A percentile compares a stretch with the other conserved stretches of the same genome.
These are phyloP conservation scores for Vanilla planifolia DNA, from an alignment of 106 monocot species.

Conservation along the genomic window DNA sequence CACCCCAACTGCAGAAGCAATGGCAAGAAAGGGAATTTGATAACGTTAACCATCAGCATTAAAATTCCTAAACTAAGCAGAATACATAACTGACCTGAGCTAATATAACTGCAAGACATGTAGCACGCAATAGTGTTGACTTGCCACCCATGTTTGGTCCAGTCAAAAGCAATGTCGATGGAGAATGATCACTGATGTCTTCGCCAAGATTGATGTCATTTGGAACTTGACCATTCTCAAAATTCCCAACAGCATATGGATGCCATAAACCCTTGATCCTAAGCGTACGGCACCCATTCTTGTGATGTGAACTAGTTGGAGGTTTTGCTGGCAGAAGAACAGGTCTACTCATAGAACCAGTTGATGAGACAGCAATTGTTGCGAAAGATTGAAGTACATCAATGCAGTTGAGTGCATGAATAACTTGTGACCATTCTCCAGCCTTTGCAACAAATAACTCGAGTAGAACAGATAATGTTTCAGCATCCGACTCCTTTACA, in stretches of 20 bases:
- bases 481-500: slow-evolving; percentile 66
- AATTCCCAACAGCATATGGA: slow-evolving; percentile 75
- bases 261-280: slow-evolving; percentile 84
- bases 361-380: slow-evolving; percentile 32
- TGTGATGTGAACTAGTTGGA: slow-evolving; percentile 4
- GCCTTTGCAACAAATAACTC: slow-evolving; percentile 53
- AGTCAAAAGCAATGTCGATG: slow-evolving; percentile 69
- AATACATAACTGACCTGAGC: slow-evolving; percentile 67
- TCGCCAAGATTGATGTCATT: slow-evolving; percentile 80
- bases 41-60: background rate
- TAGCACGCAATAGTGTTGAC: slow-evolving; percentile 88
- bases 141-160: slow-evolving; percentile 99
- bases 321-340: slow-evolving; percentile 30
- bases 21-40: background rate
- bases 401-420: slow-evolving; percentile 48
- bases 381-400: slow-evolving; percentile 93
- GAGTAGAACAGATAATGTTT: slow-evolving; percentile 51
- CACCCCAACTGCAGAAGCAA: slow-evolving; percentile 66
- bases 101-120: slow-evolving; percentile 79
- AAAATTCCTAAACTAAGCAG: background rate
- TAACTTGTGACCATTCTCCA: slow-evolving; percentile 66
- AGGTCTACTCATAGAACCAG: slow-evolving; percentile 63
- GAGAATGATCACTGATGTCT: slow-evolving; percentile 22
- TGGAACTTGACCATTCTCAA: slow-evolving; percentile 56
- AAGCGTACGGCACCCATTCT: slow-evolving; percentile 28